Evolutionary conservation across 768 basidiomycete species (phyloP).

Genomic region (Lentinula aciculospora): DNA sequence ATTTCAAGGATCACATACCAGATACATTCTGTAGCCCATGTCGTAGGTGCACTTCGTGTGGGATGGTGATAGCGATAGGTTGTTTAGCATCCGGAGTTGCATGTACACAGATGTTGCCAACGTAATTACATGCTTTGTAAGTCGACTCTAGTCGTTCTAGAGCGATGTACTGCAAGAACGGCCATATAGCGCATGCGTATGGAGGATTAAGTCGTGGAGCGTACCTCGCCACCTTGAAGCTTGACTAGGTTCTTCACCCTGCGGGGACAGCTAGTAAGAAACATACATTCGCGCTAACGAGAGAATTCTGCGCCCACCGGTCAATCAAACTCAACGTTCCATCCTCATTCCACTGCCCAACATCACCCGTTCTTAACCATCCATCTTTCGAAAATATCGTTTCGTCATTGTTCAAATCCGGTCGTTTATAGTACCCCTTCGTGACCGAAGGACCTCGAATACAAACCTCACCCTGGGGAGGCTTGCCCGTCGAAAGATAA

Average conservation of each 20-base stretch:
- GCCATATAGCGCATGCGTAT: not conserved
- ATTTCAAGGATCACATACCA: not conserved
- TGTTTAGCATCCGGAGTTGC: conserved; percentile 71
- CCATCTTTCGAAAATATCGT: conserved; percentile 83
- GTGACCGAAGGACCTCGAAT: conserved; percentile 86
- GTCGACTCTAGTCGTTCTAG: conserved; percentile 83
- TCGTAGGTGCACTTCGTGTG: conserved; percentile 75
- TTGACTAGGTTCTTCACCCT: conserved; percentile 91
- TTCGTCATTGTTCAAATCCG: conserved; percentile 83
- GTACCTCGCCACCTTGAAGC: conserved; percentile 71
- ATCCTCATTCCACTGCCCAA: conserved; percentile 92
- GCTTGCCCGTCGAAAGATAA: conserved; percentile 67
- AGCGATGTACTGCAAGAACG: conserved; percentile 87
- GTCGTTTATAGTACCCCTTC: conserved; percentile 86
- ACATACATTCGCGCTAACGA: too few relatives aligned
- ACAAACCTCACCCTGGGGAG: conserved; percentile 83
- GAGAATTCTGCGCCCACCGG: conserved; percentile 41
- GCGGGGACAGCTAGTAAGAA: too few relatives aligned
- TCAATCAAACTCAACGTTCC: conserved; percentile 89
- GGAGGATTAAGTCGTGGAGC: not conserved
- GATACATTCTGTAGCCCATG: conserved; percentile 33
- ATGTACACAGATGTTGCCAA: conserved; percentile 79
- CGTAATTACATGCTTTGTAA: conserved; percentile 80
- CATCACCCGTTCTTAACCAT: conserved; percentile 92
- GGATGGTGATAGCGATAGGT: conserved; percentile 83